Percentiles rank a stretch among this genome's conserved stretches.
phyloP scores from a whole-genome alignment of 495 filamentous ascomycete genomes.

The Chaetomium fimeti region DNA sequence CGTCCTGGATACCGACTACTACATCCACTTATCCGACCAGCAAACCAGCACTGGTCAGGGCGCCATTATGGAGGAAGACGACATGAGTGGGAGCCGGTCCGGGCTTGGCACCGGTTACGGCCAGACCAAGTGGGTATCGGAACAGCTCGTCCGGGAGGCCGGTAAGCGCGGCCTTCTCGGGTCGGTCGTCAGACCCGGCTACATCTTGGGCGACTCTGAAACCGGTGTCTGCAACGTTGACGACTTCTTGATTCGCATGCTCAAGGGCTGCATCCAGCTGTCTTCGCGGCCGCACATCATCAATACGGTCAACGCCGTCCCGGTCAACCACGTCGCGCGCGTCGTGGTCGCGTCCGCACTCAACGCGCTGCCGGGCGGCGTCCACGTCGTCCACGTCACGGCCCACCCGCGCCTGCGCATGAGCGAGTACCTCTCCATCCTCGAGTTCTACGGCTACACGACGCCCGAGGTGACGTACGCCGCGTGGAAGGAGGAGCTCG shows the following conservation, averaged over 20 bases:
- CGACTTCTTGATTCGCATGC: constrained; percentile 87
- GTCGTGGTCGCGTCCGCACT: constrained; percentile 73
- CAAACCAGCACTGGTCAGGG: constrained; percentile 48
- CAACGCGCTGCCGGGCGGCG: constrained; percentile 56
- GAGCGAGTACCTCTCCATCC: constrained; percentile 69
- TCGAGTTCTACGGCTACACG: constrained; percentile 75
- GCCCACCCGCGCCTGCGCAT: constrained; percentile 76
- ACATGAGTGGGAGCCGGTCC: constrained; percentile 47
- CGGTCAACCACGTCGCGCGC: constrained; percentile 78
- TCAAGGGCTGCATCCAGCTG: constrained; percentile 87
- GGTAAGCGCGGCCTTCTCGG: constrained; percentile 73
- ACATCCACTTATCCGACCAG: constrained; percentile 66
- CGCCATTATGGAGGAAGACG: constrained; percentile 48
- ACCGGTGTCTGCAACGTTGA: constrained; percentile 79
- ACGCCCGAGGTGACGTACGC: constrained; percentile 67
- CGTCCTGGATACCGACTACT: constrained; percentile 77
- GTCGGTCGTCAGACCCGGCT: constrained; percentile 79
- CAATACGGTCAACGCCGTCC: constrained; percentile 91
- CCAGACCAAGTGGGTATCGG: constrained; percentile 71
- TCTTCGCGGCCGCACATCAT: constrained; percentile 66
- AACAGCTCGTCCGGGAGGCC: constrained; percentile 79
- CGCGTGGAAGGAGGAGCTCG: constrained; percentile 53
- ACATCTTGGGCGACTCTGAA: constrained; percentile 72
- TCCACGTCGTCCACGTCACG: constrained; percentile 62
- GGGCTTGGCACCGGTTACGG: constrained; percentile 75